Evolutionary conservation across 768 basidiomycete genomes (phyloP).

Genomic region (Tricholoma flavovirens): DNA sequence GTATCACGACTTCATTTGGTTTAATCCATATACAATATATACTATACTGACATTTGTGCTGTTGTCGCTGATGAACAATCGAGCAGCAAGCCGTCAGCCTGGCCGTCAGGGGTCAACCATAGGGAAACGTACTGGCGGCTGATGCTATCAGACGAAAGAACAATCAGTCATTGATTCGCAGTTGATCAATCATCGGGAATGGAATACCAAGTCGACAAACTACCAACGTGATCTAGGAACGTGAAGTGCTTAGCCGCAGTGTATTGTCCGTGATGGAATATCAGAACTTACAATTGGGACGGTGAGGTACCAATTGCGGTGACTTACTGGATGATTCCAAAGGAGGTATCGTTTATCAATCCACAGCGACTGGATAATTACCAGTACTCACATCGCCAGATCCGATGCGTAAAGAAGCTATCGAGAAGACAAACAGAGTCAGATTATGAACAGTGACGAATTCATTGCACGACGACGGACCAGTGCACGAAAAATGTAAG

Average conservation of each 20-base stretch:
- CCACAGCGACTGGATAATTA: background rate
- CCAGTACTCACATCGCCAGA: conserved; percentile 29
- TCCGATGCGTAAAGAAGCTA: conserved; percentile 34
- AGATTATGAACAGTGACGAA: background rate
- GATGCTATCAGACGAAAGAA: conserved; percentile 10
- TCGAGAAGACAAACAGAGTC: background rate
- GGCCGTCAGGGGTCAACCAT: background rate
- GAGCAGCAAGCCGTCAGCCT: background rate
- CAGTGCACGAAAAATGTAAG: conserved; percentile 39
- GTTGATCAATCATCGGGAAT: background rate
- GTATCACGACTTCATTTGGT: background rate
- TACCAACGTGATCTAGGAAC: conserved; percentile 17
- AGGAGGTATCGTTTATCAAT: too few species aligned
- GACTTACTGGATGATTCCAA: conserved; percentile 25
- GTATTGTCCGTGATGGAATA: background rate
- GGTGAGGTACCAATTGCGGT: conserved; percentile 26
- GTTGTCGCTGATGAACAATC: conserved; percentile 22
- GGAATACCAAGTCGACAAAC: conserved; percentile 21
- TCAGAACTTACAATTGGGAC: conserved; percentile 24
- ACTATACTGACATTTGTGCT: conserved; percentile 19
- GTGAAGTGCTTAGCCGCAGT: conserved; percentile 3
- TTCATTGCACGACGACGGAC: conserved; percentile 16
- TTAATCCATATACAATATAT: background rate
- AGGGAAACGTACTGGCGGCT: conserved; percentile 22
- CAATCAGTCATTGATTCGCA: background rate